Evolutionary conservation across 73 alveolate genomes (phyloP).

Genomic region (Uronychia binucleata): DNA sequence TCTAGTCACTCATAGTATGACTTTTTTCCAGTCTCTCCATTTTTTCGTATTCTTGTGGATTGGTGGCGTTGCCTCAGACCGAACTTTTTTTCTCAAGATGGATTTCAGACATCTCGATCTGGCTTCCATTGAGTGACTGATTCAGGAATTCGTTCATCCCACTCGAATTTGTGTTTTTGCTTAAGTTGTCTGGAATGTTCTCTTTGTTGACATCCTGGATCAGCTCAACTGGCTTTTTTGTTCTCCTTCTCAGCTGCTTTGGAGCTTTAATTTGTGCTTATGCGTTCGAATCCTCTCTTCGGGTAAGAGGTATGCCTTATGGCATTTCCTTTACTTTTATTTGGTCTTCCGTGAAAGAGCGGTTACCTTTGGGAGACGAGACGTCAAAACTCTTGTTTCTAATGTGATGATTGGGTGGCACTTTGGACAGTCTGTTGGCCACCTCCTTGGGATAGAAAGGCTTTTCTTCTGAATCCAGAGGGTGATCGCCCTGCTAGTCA

Average conservation of each 20-base stretch:
- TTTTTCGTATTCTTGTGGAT: no score
- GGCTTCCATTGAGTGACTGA: not conserved
- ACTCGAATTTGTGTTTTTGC: not conserved
- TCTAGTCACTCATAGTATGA: no score
- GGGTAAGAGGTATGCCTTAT: not conserved
- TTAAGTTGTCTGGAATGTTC: not conserved
- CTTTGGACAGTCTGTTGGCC: not conserved
- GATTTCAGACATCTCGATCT: no score
- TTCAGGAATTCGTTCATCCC: not conserved
- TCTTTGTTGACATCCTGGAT: not conserved
- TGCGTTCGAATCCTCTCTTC: not conserved
- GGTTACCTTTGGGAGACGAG: not conserved
- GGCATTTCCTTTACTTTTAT: no score
- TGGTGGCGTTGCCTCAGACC: no score
- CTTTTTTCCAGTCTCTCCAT: no score
- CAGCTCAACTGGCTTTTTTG: not conserved
- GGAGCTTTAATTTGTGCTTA: not conserved
- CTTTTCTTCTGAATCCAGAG: not conserved
- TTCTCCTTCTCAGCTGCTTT: not conserved
- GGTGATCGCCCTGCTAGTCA: not conserved
- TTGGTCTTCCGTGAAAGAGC: no score
- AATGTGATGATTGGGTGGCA: not conserved
- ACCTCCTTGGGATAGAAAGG: not conserved
- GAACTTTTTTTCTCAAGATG: no score
- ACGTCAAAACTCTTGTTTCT: not conserved